Conservation (phyloP, 2,329 filamentous ascomycete genomes). For the Apiospora marii region DNA sequence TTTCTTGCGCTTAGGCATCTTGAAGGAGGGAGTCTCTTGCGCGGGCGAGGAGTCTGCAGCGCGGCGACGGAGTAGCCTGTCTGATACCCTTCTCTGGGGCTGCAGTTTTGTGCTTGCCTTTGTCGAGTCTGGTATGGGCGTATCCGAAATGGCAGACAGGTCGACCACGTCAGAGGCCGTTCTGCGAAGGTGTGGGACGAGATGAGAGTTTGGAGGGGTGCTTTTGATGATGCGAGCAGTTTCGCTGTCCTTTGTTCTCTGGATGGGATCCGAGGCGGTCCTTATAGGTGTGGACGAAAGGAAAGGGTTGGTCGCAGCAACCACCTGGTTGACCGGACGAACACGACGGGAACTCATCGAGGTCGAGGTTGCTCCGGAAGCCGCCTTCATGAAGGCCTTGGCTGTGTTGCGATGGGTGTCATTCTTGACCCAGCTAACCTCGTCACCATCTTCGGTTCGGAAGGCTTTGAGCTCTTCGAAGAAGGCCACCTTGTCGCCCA, state of each 20-base stretch:
- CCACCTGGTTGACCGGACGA: constrained; percentile 2
- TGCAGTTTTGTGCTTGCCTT: constrained; percentile 28
- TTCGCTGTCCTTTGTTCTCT: constrained; percentile 23
- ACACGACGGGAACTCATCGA: neutral
- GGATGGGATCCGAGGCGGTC: constrained; percentile 28
- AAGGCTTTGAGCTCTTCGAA: constrained; percentile 52
- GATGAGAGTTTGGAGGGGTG: constrained; percentile 22
- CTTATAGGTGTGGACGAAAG: constrained; percentile 27
- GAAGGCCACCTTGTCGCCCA: constrained; percentile 54
- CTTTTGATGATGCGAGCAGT: constrained; percentile 25
- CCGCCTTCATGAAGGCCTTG: constrained; percentile 33
- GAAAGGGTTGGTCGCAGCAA: constrained; percentile 26
- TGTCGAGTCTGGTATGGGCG: constrained; percentile 38
- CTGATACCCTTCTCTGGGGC: constrained; percentile 41
- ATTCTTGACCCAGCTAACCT: constrained; percentile 44
- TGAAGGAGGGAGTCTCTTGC: constrained; percentile 33
- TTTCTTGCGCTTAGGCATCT: constrained; percentile 56
- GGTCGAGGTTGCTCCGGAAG: neutral
- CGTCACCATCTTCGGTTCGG: constrained; percentile 39
- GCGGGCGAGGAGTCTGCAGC: constrained; percentile 24
- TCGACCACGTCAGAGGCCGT: neutral
- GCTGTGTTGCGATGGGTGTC: constrained; percentile 43
- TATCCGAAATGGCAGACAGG: constrained; percentile 33
- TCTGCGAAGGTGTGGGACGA: constrained; percentile 2
- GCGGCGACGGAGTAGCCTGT: constrained; percentile 37